phyloP scores from a whole-genome alignment of 306 rosid species.

The Leucaena leucocephala region DNA sequence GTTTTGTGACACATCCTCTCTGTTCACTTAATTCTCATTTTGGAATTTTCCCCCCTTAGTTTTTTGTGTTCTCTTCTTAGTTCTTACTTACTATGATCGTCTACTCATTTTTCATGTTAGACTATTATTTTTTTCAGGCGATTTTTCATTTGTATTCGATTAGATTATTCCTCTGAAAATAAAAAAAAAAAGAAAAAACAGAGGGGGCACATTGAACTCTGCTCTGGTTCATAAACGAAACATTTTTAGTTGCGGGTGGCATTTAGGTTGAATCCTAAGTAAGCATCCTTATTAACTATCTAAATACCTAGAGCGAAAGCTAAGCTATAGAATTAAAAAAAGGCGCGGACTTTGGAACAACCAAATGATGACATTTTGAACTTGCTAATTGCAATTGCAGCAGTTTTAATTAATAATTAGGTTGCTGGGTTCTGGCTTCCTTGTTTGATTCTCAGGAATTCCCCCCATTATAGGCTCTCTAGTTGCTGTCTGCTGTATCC shows the following conservation, averaged over 20 bases:
- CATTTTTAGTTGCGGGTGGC: conserved; percentile 8
- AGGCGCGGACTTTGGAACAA: not conserved
- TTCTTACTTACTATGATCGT: conserved; percentile 31
- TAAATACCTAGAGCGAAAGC: not conserved
- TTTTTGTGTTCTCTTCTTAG: conserved; percentile 37
- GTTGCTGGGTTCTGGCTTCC: not conserved
- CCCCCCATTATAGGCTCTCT: not conserved
- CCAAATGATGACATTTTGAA: not conserved
- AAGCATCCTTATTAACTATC: not conserved
- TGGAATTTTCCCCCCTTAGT: conserved; percentile 12
- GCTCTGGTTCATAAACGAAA: conserved; percentile 21
- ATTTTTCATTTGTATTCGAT: conserved; percentile 44
- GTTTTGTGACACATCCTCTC: conserved; percentile 40
- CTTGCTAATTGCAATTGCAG: not conserved
- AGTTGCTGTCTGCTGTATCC: not conserved
- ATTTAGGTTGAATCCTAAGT: not conserved
- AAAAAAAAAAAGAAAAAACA: conserved; percentile 30
- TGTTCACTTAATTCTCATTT: conserved; percentile 39
- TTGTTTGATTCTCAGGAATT: conserved; percentile 15
- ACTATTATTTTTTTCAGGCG: conserved; percentile 8
- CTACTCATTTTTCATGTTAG: conserved; percentile 27
- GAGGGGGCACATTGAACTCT: conserved; percentile 33
- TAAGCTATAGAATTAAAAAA: not conserved
- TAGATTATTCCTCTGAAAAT: conserved; percentile 44
- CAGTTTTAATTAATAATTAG: not conserved